These are phyloP conservation scores for Aureobasidium lini DNA, from an alignment of 2,329 filamentous ascomycete genomes.

Conservation along the genomic window DNA sequence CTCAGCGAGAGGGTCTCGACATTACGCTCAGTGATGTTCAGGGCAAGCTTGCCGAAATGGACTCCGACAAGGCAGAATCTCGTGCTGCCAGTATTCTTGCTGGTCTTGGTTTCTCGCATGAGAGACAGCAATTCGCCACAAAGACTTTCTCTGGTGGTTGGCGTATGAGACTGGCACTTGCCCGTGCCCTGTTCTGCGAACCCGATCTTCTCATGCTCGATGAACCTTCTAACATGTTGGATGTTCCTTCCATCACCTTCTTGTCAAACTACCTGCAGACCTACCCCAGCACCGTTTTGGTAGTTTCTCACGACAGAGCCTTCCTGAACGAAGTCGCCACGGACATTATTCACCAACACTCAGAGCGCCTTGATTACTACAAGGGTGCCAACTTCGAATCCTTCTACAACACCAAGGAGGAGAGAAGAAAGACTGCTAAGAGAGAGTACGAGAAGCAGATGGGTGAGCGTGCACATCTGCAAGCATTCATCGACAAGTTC, in stretches of 20 bases:
- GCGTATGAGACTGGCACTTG: conserved; percentile 95
- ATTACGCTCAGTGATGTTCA: conserved; percentile 87
- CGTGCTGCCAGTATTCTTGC: conserved; percentile 92
- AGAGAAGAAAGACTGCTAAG: conserved; percentile 92
- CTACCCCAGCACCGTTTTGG: conserved; percentile 90
- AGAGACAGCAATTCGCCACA: conserved; percentile 85
- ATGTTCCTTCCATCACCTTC: conserved; percentile 99
- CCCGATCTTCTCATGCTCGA: conserved; percentile 92
- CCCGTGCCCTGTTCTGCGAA: conserved; percentile 94
- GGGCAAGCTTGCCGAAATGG: conserved; percentile 90
- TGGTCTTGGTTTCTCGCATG: conserved; percentile 90
- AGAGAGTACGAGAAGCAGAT: conserved; percentile 99
- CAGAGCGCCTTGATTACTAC: conserved; percentile 96
- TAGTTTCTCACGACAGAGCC: conserved; percentile 97
- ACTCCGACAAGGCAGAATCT: conserved; percentile 96
- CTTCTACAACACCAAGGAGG: conserved; percentile 96
- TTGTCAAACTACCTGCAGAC: conserved; percentile 88
- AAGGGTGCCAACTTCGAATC: conserved; percentile 92
- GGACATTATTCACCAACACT: conserved; percentile 98
- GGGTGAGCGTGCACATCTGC: conserved; percentile 83
- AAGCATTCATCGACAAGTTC: conserved; percentile 99
- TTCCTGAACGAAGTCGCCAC: conserved; percentile 99
- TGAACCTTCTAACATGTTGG: conserved; percentile 99
- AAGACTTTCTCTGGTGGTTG: conserved; percentile 99
- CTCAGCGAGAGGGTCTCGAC: conserved; percentile 83